Evolutionary conservation across 2,329 filamentous ascomycete genomes (phyloP).

Genomic region (Colletotrichum agaves): DNA sequence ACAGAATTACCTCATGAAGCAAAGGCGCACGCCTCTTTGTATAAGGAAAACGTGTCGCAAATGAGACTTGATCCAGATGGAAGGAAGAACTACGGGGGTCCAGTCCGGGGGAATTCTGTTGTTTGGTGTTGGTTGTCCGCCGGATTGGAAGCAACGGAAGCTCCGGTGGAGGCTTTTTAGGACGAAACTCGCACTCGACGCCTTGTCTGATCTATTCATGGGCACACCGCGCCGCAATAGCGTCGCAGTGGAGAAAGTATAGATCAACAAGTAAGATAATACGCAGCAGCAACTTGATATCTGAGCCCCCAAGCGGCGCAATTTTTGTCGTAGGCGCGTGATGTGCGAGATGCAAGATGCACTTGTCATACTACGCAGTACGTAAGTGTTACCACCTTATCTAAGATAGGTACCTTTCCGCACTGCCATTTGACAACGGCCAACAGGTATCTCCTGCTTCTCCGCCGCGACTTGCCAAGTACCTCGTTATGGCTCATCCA

Average conservation of each 20-base stretch:
- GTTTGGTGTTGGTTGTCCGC: constrained; percentile 7
- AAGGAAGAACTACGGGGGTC: constrained; percentile 4
- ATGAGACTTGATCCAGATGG: constrained; percentile 19
- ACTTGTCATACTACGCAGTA: constrained; percentile 1
- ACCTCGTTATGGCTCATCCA: neutral
- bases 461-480: neutral
- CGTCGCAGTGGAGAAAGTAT: too few species aligned
- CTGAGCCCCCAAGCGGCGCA: constrained; percentile 12
- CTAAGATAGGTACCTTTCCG: neutral
- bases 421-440: neutral
- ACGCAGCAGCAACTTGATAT: neutral
- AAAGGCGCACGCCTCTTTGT: neutral
- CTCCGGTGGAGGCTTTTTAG: constrained; percentile 7
- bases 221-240: neutral
- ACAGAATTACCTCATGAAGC: neutral
- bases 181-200: constrained; percentile 12
- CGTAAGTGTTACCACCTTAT: neutral
- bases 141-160: neutral
- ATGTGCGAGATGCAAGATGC: constrained; percentile 7
- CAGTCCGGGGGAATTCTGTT: constrained; percentile 23
- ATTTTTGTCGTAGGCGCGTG: constrained; percentile 1
- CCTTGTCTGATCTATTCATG: neutral
- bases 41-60: constrained; percentile 16
- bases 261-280: too few species aligned
- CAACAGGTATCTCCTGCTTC: neutral